phyloP scores from a whole-genome alignment of 495 filamentous ascomycete species.

The Aspergillus steynii region DNA sequence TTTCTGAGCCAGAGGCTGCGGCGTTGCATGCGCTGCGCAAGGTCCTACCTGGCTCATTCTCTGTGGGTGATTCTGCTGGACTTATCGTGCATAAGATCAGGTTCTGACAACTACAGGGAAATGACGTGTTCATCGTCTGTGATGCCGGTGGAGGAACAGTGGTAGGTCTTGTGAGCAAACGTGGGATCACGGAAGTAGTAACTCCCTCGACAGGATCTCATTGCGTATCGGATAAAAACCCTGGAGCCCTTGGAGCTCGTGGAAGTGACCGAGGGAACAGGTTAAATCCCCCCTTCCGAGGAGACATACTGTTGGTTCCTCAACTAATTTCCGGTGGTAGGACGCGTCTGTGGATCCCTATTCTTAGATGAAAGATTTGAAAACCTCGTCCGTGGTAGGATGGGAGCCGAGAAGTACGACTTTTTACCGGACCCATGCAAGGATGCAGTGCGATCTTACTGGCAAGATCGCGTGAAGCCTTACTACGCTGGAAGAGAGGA shows the following conservation, averaged over 20 bases:
- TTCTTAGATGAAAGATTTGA: constrained; percentile 54
- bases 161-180: constrained; percentile 38
- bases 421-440: constrained; percentile 11
- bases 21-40: constrained; percentile 51
- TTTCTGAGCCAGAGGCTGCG: constrained; percentile 65
- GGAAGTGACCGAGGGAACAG: constrained; percentile 28
- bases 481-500: no score
- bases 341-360: constrained; percentile 57
- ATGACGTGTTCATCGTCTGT: constrained; percentile 52
- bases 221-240: constrained; percentile 26
- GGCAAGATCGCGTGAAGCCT: constrained; percentile 20
- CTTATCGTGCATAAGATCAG: neutral
- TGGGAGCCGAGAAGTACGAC: constrained; percentile 20
- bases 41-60: constrained; percentile 27
- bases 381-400: constrained; percentile 36
- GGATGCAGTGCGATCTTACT: constrained; percentile 16
- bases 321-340: constrained; percentile 19
- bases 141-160: constrained; percentile 64
- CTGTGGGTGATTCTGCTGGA: constrained; percentile 12
- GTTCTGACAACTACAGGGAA: neutral
- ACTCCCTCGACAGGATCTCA: constrained; percentile 44
- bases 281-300: constrained; percentile 5
- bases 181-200: neutral
- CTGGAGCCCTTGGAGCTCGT: constrained; percentile 15
- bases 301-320: neutral